Percentiles rank a stretch among this genome's conserved stretches.
phyloP scores from a whole-genome alignment of 352 stramenopile genomes.

The Phytophthora sp. region DNA sequence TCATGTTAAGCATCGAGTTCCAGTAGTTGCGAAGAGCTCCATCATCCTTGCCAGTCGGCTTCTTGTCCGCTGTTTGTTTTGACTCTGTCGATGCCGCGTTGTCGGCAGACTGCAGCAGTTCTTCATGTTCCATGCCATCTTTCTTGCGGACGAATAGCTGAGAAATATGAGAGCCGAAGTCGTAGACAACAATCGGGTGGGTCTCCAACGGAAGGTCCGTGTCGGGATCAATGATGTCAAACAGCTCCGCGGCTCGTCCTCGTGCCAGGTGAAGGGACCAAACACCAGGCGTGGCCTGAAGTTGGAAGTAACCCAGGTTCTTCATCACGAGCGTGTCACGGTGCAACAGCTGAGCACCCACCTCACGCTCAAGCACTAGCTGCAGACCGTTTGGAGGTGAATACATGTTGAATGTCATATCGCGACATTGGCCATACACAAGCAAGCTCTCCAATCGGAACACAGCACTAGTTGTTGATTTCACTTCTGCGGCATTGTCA shows the following conservation, averaged over 20 bases:
- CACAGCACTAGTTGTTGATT: constrained; percentile 65
- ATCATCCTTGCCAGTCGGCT: constrained; percentile 54
- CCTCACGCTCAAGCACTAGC: constrained; percentile 86
- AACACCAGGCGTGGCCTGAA: constrained; percentile 96
- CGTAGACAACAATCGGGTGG: constrained; percentile 61
- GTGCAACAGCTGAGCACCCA: constrained; percentile 56
- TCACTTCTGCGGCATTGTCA: constrained; percentile 53
- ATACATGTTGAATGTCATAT: constrained; percentile 83
- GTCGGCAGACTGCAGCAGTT: constrained; percentile 50
- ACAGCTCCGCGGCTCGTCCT: constrained; percentile 77
- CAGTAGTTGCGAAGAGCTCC: constrained; percentile 68
- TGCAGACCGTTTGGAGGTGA: constrained; percentile 91
- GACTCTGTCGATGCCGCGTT: constrained; percentile 12
- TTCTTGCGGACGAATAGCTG: constrained; percentile 93
- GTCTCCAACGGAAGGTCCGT: constrained; percentile 48
- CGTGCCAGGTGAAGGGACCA: constrained; percentile 92
- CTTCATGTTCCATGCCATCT: constrained; percentile 85
- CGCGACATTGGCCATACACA: constrained; percentile 91
- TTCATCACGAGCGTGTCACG: constrained; percentile 99
- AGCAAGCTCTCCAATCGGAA: constrained; percentile 92
- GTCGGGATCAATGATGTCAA: constrained; percentile 70
- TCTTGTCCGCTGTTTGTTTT: constrained; percentile 11
- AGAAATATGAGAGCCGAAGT: constrained; percentile 90
- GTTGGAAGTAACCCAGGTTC: constrained; percentile 99
- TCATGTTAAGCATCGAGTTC: constrained; percentile 75